Conservation (phyloP, 805 yeast genomes). For the Lipomyces orientalis region DNA sequence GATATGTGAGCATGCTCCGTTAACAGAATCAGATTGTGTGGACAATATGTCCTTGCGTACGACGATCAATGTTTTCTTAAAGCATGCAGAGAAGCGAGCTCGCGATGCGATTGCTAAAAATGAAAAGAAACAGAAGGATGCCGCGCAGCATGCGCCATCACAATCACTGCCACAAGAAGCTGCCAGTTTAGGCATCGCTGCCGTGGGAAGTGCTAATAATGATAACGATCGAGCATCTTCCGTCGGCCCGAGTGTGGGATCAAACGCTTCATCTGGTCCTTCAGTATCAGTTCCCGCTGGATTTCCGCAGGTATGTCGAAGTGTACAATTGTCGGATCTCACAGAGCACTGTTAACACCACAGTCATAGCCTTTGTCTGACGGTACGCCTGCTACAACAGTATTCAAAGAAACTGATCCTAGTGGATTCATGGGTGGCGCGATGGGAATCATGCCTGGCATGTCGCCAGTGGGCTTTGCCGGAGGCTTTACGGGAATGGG, state of each 20-base stretch:
- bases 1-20: constrained; percentile 22
- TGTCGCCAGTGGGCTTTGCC: background rate
- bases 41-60: constrained; percentile 30
- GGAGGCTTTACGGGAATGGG: constrained; percentile 10
- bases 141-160: background rate
- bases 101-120: constrained; percentile 20
- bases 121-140: constrained; percentile 2
- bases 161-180: background rate
- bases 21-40: constrained; percentile 15
- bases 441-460: constrained; percentile 3
- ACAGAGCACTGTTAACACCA: background rate
- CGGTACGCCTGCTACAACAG: background rate
- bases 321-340: background rate
- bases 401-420: background rate
- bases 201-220: background rate
- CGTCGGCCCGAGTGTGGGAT: background rate
- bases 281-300: background rate
- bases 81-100: constrained; percentile 33
- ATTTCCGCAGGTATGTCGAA: background rate
- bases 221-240: background rate
- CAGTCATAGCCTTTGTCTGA: background rate
- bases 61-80: constrained; percentile 32
- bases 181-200: background rate
- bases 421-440: background rate
- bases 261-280: background rate